phyloP scores from a whole-genome alignment of 2,329 filamentous ascomycete species.

The Sordariomycetes sp. region DNA sequence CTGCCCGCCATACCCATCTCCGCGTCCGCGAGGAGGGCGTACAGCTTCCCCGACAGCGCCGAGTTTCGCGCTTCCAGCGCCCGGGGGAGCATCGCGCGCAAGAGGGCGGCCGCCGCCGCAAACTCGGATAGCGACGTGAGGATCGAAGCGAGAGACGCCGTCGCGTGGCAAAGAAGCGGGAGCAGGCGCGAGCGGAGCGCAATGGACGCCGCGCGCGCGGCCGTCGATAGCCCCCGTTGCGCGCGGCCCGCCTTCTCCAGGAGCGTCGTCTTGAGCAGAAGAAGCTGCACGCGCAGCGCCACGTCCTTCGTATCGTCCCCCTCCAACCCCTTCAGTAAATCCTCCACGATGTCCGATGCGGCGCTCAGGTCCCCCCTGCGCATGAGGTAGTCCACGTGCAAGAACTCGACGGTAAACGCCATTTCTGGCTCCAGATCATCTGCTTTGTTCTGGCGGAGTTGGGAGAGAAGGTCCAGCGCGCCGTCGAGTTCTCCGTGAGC shows the following conservation, averaged over 20 bases:
- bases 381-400: slow-evolving; percentile 37
- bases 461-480: slow-evolving; percentile 33
- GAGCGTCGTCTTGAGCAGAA: slow-evolving; percentile 60
- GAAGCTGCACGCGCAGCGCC: slow-evolving; percentile 53
- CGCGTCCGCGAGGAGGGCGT: slow-evolving; percentile 60
- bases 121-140: slow-evolving; percentile 61
- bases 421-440: slow-evolving; percentile 40
- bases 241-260: slow-evolving; percentile 56
- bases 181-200: slow-evolving; percentile 58
- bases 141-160: slow-evolving; percentile 53
- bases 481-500: slow-evolving; percentile 38
- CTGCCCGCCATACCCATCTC: slow-evolving; percentile 58
- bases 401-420: slow-evolving; percentile 32
- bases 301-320: slow-evolving; percentile 36
- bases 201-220: slow-evolving; percentile 60
- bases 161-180: slow-evolving; percentile 58
- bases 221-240: slow-evolving; percentile 63
- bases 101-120: slow-evolving; percentile 46
- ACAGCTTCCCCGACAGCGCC: slow-evolving; percentile 50
- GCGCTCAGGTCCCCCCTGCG: slow-evolving; percentile 31
- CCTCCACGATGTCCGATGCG: slow-evolving; percentile 34
- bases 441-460: slow-evolving; percentile 35
- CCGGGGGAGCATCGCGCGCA: slow-evolving; percentile 60
- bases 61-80: slow-evolving; percentile 58
- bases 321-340: slow-evolving; percentile 24